Base-by-base conservation (phyloP, 257 asterid species). In the Catharanthus roseus region DNA sequence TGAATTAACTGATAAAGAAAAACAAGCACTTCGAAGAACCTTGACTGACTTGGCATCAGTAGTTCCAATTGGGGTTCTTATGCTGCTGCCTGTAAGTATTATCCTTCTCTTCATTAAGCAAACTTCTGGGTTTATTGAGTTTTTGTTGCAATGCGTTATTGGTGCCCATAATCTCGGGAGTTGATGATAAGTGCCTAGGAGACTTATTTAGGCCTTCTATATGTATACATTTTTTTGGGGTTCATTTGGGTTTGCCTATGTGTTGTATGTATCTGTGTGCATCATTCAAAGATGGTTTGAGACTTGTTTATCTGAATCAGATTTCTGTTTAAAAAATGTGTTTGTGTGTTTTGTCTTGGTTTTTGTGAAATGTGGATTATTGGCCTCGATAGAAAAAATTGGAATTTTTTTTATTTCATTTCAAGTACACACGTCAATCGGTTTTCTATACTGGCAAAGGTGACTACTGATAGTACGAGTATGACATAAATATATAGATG, bases 31-130 rank as follows among this genome's bases (percentile, higher is more conserved):
- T 73, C 80, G 84, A 73, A 88, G 99, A 84, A 95, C 99, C 65
- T 76, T 88, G 74, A 91, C 97, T 3, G 99, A 95, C 80, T 81
- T 95, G 88, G 99, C 99, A 71, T 85, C 99, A 50, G 99, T 89
- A 16, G 79, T 95, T 70, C 99, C 97, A 10, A 95, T 95, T 72
- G 96, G 99, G 66, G 57, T 95, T 81, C 97, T 95, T 68, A 95
- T 95, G 99, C 95, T 95, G 69, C 97, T 95, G 75, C 99, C 99
- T 67, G 99, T 93, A 85, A 86, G 65, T 50, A 72, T 77, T 41
- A 23, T 66, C 24, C 44, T 44, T 66, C 56, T 11, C 15, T 23
- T 23, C 9, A 41, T 38, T 41, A 9, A 42, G 54, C 23, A 23
- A 16, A 36, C 67, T 68, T 69, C 12, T 58, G 26, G 47, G 36